Evolutionary conservation across 768 basidiomycete genomes (phyloP).

Genomic region (Nidularia sp.): DNA sequence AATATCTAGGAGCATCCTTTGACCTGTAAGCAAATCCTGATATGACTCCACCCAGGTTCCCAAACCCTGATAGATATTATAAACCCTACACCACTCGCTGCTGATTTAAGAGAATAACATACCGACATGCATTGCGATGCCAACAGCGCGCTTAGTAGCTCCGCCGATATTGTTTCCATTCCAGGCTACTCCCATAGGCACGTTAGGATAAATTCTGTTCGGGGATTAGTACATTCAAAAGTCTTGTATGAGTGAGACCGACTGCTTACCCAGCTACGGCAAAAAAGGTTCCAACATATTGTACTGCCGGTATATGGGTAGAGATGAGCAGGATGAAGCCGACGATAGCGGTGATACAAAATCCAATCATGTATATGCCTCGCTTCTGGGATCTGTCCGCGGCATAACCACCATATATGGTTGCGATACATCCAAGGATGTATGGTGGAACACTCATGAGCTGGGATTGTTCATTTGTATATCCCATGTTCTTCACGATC

Average conservation of each 20-base stretch:
- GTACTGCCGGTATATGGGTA: slow-evolving; percentile 17
- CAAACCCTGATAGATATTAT: slow-evolving; percentile 14
- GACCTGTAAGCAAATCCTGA: slow-evolving; percentile 22
- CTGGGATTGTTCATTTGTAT: slow-evolving; percentile 21
- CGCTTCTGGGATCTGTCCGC: slow-evolving; percentile 20
- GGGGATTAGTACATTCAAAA: no score
- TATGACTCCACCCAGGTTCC: slow-evolving; percentile 26
- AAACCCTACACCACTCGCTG: background rate
- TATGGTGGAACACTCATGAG: slow-evolving; percentile 28
- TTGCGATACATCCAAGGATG: slow-evolving; percentile 21
- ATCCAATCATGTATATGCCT: slow-evolving; percentile 21
- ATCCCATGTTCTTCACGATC: slow-evolving; percentile 22
- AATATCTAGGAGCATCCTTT: slow-evolving; percentile 22
- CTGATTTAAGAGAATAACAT: slow-evolving; percentile 3
- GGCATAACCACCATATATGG: slow-evolving; percentile 15
- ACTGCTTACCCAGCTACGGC: slow-evolving; percentile 22
- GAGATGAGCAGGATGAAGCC: slow-evolving; percentile 23
- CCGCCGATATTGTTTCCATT: slow-evolving; percentile 29
- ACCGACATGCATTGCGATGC: slow-evolving; percentile 29
- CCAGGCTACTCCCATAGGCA: slow-evolving; percentile 26
- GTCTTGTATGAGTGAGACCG: background rate
- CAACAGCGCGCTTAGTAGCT: slow-evolving; percentile 25
- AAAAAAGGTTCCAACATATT: slow-evolving; percentile 25
- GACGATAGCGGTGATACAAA: slow-evolving; percentile 17
- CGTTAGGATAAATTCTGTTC: slow-evolving; percentile 24